Evolutionary conservation across 331 rosid genomes (phyloP).

Genomic region (Erythrophleum ivorense): DNA sequence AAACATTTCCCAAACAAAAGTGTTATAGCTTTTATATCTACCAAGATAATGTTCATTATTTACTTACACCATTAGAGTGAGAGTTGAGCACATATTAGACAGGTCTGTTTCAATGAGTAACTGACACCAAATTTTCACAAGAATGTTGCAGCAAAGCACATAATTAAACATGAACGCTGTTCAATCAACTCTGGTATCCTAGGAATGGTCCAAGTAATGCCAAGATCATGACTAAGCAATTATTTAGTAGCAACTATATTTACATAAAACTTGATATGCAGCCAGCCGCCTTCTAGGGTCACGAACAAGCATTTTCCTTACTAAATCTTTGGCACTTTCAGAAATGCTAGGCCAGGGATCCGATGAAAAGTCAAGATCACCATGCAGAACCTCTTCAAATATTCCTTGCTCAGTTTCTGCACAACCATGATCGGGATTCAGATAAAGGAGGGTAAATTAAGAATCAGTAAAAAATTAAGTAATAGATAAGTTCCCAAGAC

Average conservation of each 20-base stretch:
- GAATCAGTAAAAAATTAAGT: constrained; percentile 8
- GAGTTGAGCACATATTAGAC: constrained; percentile 12
- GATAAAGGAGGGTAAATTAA: constrained; percentile 1
- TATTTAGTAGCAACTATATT: constrained; percentile 43
- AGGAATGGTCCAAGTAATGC: not conserved
- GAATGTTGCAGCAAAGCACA: constrained; percentile 13
- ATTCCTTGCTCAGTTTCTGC: constrained; percentile 84
- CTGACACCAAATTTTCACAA: constrained; percentile 30
- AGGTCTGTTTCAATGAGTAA: not conserved
- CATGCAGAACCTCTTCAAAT: constrained; percentile 90
- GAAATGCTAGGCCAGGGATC: constrained; percentile 98
- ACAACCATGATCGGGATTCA: constrained; percentile 28
- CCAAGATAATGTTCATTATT: constrained; percentile 4
- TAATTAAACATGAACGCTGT: constrained; percentile 14
- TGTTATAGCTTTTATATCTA: not conserved
- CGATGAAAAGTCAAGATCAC: constrained; percentile 86
- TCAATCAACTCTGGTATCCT: constrained; percentile 28
- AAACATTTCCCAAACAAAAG: not conserved
- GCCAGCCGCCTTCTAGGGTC: constrained; percentile 80
- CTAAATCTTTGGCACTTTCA: constrained; percentile 96
- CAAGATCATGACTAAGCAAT: constrained; percentile 31
- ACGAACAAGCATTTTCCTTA: constrained; percentile 87
- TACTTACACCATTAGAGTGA: not conserved
- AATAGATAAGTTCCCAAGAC: not conserved
- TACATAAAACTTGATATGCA: constrained; percentile 95